phyloP scores from a whole-genome alignment of 1,284 basidiomycete genomes.

The Trametes hirsuta region DNA sequence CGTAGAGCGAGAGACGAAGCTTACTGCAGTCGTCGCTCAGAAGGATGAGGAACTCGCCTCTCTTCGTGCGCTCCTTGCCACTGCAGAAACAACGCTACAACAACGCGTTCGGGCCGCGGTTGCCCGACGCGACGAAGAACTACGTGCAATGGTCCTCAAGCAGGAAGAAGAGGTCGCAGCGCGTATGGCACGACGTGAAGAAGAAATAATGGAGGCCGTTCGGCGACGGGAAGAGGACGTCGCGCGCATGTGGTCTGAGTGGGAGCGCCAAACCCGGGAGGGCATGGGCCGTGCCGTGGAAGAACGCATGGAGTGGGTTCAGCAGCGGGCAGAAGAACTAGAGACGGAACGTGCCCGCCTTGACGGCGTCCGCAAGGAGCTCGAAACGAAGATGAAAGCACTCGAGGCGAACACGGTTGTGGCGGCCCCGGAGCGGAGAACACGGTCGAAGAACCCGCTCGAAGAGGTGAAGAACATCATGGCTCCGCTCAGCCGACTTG shows the following conservation, averaged over 20 bases:
- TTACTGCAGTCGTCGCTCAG: slow-evolving; percentile 49
- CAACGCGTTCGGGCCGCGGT: slow-evolving; percentile 62
- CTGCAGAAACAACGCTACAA: slow-evolving; percentile 48
- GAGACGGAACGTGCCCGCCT: slow-evolving; percentile 54
- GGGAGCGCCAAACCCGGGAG: slow-evolving; percentile 58
- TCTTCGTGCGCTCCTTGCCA: slow-evolving; percentile 47
- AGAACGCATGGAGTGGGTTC: slow-evolving; percentile 57
- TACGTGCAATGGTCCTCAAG: slow-evolving; percentile 62
- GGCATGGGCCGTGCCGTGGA: slow-evolving; percentile 53
- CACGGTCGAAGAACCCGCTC: slow-evolving; percentile 61
- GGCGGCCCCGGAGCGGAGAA: slow-evolving; percentile 34
- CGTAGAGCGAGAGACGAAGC: slow-evolving; percentile 55
- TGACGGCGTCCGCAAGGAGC: slow-evolving; percentile 45
- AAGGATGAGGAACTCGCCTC: slow-evolving; percentile 63
- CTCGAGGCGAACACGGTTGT: slow-evolving; percentile 40
- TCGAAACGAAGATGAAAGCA: slow-evolving; percentile 49
- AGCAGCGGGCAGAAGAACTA: slow-evolving; percentile 54
- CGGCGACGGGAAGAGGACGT: slow-evolving; percentile 49
- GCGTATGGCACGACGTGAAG: slow-evolving; percentile 68
- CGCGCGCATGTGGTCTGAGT: slow-evolving; percentile 53
- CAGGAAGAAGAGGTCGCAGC: slow-evolving; percentile 75
- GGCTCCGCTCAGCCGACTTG: slow-evolving; percentile 50
- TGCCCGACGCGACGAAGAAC: slow-evolving; percentile 66
- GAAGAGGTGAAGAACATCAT: slow-evolving; percentile 77
- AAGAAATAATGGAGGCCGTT: slow-evolving; percentile 62